phyloP scores from a whole-genome alignment of 2,329 filamentous ascomycete genomes.

The Plectosphaerella plurivora region DNA sequence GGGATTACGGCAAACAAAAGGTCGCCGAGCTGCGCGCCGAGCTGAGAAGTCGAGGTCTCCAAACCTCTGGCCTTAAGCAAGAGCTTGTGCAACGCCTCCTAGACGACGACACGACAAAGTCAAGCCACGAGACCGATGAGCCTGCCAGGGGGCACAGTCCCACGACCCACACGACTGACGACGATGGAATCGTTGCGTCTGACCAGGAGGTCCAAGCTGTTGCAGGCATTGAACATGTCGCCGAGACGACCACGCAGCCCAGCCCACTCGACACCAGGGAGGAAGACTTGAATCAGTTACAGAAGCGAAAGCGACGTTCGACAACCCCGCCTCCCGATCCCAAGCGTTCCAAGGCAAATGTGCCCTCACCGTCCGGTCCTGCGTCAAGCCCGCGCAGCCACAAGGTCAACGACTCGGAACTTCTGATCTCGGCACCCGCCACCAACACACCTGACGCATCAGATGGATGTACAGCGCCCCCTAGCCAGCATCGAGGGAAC shows the following conservation, averaged over 20 bases:
- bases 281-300: constrained; percentile 17
- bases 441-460: no score
- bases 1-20: constrained; percentile 58
- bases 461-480: no score
- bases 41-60: constrained; percentile 67
- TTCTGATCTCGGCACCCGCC: no score
- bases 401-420: no score
- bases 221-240: constrained; percentile 5
- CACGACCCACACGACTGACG: no score
- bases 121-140: background rate
- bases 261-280: constrained; percentile 3
- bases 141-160: no score
- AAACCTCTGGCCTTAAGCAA: constrained; percentile 65
- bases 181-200: no score
- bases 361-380: background rate
- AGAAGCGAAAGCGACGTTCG: constrained; percentile 65
- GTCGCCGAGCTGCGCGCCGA: constrained; percentile 72
- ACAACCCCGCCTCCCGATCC: constrained; percentile 52
- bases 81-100: constrained; percentile 65
- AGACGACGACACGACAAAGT: constrained; percentile 25
- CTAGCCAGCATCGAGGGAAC: no score
- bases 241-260: constrained; percentile 9
- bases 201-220: no score
- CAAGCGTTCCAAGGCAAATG: constrained; percentile 49
- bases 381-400: no score